Conservation (phyloP, 129 eudicot species). For the Saussurea involucrata region DNA sequence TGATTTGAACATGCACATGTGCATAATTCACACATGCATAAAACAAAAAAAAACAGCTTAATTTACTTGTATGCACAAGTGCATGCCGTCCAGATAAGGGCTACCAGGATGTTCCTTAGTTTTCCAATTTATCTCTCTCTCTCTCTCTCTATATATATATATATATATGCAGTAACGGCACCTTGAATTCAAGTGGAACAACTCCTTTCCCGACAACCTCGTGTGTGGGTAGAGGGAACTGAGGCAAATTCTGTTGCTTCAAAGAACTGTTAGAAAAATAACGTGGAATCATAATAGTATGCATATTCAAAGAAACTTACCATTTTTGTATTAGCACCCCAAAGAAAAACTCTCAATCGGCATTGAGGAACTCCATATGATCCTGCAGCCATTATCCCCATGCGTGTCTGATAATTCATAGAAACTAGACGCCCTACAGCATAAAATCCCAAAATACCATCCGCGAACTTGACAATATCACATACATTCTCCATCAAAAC, state of each 20-base stretch:
- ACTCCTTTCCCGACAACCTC: slow-evolving; percentile 50
- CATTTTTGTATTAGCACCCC: slow-evolving; percentile 66
- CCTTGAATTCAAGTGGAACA: slow-evolving; percentile 54
- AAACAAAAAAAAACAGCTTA: too few species aligned
- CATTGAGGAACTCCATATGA: slow-evolving; percentile 76
- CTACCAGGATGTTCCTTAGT: too few species aligned
- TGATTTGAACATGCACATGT: too few species aligned
- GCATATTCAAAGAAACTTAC: slow-evolving; percentile 22
- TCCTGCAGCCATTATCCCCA: slow-evolving; percentile 88
- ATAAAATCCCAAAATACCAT: slow-evolving; percentile 41
- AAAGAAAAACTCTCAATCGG: slow-evolving; percentile 60
- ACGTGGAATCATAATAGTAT: neutral
- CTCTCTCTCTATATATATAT: too few species aligned
- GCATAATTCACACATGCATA: too few species aligned
- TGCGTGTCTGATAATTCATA: slow-evolving; percentile 65
- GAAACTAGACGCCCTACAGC: slow-evolving; percentile 62
- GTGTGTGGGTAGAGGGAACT: slow-evolving; percentile 73
- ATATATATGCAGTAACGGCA: neutral
- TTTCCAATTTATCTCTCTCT: too few species aligned
- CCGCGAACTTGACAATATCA: slow-evolving; percentile 60
- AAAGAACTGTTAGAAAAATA: neutral
- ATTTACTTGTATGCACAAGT: too few species aligned
- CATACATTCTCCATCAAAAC: slow-evolving; percentile 75
- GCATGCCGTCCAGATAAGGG: too few species aligned
- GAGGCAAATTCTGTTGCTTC: slow-evolving; percentile 55